Evolutionary conservation across 345 rosid species (phyloP).

Genomic region (Mercurialis annua): DNA sequence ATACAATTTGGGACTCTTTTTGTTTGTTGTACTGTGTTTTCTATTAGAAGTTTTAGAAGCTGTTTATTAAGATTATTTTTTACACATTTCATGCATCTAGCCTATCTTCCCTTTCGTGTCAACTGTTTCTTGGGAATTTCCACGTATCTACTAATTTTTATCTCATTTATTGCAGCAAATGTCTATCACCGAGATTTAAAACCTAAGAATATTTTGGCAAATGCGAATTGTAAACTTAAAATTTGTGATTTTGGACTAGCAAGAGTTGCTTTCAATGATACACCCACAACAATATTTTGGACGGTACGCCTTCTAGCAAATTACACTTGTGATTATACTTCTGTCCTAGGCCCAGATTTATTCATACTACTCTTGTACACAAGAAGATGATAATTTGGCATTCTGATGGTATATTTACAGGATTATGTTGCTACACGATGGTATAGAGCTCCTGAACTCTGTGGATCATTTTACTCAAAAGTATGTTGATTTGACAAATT

Average conservation of each 20-base stretch:
- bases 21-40: neutral
- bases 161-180: conserved; percentile 62
- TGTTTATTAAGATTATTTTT: neutral
- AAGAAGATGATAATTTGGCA: conserved; percentile 8
- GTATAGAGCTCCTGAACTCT: conserved; percentile 98
- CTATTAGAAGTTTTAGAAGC: neutral
- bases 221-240: conserved; percentile 96
- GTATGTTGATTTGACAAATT: conserved; percentile 30
- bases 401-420: conserved; percentile 35
- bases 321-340: conserved; percentile 2
- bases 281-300: conserved; percentile 88
- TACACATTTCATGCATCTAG: neutral
- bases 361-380: neutral
- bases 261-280: conserved; percentile 90
- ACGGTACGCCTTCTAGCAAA: conserved; percentile 48
- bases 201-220: conserved; percentile 94
- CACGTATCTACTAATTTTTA: conserved; percentile 18
- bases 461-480: conserved; percentile 98
- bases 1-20: neutral
- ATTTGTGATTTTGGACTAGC: conserved; percentile 96
- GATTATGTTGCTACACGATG: conserved; percentile 98
- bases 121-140: neutral
- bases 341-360: neutral
- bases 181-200: conserved; percentile 93
- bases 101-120: neutral